These are phyloP conservation scores for Solanum chacoense DNA, from an alignment of 305 asterid genomes.

Conservation along the genomic window DNA sequence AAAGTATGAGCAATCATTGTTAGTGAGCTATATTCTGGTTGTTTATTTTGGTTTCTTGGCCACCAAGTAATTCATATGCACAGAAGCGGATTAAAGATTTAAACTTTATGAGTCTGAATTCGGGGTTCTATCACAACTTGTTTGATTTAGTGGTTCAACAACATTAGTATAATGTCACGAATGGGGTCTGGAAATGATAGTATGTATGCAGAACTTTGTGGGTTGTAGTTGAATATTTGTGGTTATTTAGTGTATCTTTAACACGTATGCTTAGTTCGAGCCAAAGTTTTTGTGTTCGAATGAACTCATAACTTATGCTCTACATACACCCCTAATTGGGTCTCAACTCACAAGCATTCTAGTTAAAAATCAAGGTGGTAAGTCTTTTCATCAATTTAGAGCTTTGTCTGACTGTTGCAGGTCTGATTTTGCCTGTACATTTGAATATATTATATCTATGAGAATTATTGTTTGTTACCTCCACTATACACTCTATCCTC, in stretches of 20 bases:
- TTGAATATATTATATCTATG: neutral
- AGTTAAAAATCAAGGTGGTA: neutral
- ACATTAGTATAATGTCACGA: neutral
- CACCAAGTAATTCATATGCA: neutral
- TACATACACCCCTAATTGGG: neutral
- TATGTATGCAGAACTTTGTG: neutral
- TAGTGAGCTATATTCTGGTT: neutral
- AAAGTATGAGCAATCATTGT: neutral
- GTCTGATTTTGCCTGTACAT: neutral
- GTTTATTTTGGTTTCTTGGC: neutral
- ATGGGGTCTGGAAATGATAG: neutral
- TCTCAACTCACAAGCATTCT: neutral
- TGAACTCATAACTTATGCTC: neutral
- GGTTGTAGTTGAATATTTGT: neutral
- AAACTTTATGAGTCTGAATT: neutral
- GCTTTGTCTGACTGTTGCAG: neutral
- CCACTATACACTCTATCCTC: neutral
- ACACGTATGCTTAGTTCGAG: neutral
- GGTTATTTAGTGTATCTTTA: neutral
- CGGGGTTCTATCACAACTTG: neutral
- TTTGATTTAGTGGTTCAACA: neutral
- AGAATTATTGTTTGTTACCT: neutral
- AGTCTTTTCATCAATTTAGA: neutral
- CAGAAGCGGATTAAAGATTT: neutral
- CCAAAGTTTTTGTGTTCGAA: neutral